These are phyloP conservation scores for Pythium plurisporium DNA, from an alignment of 352 stramenopile species.

Conservation along the genomic window DNA sequence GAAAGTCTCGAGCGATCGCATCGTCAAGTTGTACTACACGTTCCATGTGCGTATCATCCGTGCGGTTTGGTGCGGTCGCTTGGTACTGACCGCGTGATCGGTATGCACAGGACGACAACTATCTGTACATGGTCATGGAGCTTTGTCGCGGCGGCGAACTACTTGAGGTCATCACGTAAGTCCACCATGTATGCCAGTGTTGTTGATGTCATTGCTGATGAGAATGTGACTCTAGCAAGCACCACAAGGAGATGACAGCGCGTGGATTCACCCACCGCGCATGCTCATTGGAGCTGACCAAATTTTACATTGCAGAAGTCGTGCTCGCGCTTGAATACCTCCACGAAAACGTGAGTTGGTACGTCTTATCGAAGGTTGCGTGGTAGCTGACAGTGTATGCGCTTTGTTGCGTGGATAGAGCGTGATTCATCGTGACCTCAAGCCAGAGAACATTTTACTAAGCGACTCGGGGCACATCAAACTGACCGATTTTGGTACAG, in stretches of 20 bases:
- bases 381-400: background rate
- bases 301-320: constrained; percentile 94
- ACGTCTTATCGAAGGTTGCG: background rate
- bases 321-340: constrained; percentile 93
- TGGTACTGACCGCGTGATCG: background rate
- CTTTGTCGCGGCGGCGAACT: constrained; percentile 82
- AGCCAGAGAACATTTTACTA: constrained; percentile 89
- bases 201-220: too few relatives aligned
- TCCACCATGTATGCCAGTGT: too few relatives aligned
- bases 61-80: background rate
- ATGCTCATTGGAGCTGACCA: constrained; percentile 79
- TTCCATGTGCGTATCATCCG: constrained; percentile 60
- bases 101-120: constrained; percentile 59
- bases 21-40: constrained; percentile 89
- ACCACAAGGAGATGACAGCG: constrained; percentile 65
- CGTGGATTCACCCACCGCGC: constrained; percentile 54
- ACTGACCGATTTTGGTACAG: constrained; percentile 88
- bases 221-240: constrained; percentile 60
- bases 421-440: constrained; percentile 96
- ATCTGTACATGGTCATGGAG: constrained; percentile 91
- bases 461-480: constrained; percentile 84
- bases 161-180: constrained; percentile 81
- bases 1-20: constrained; percentile 81
- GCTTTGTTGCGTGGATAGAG: constrained; percentile 39
- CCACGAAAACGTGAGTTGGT: constrained; percentile 52